phyloP scores from a whole-genome alignment of 164 flowering plant species.

The grape (Vitis vinifera) region ASM3070453v1 NC_081813.1:21247501-21248000 shows the following conservation, averaged over 20 bases:
- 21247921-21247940: constrained; percentile 29
- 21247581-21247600: too few relatives aligned
- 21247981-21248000: constrained; percentile 64
- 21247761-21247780: not conserved
- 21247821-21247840: not conserved
- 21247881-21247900: constrained; percentile 34
- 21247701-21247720: constrained; percentile 57
- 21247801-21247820: not conserved
- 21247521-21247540: too few relatives aligned
- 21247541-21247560: too few relatives aligned
- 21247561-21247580: too few relatives aligned
- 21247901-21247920: constrained; percentile 39
- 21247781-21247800: not conserved
- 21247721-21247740: constrained; percentile 74
- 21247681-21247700: constrained; percentile 84
- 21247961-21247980: constrained; percentile 71
- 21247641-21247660: not conserved
- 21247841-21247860: not conserved
- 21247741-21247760: constrained; percentile 45
- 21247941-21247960: constrained; percentile 46
- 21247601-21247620: too few relatives aligned
- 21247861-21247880: not conserved
- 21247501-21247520: too few relatives aligned
- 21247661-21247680: constrained; percentile 58
- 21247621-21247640: not conserved